A percentile compares a stretch with the other conserved stretches of the same genome.
These are phyloP conservation scores for Prunus armeniaca DNA, from an alignment of 306 rosid genomes.

Conservation along the genomic window DNA sequence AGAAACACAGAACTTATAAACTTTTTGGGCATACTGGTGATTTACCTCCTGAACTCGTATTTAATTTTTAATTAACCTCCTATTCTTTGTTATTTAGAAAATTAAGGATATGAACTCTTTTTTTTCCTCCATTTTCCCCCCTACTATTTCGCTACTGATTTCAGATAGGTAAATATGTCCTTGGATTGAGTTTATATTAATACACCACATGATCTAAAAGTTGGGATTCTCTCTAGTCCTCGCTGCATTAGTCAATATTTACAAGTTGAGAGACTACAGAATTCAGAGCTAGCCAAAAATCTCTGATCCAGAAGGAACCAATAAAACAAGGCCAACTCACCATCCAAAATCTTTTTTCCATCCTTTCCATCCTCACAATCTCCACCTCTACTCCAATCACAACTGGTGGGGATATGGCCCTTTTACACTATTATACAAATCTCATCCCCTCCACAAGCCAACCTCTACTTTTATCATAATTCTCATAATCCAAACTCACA, in stretches of 20 bases:
- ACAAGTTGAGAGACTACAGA: background rate
- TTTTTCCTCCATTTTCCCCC: too few relatives aligned
- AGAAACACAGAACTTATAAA: too few relatives aligned
- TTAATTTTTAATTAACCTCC: too few relatives aligned
- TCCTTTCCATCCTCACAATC: conserved; percentile 39
- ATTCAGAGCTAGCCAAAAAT: conserved; percentile 22
- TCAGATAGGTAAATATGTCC: background rate
- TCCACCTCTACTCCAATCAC: background rate
- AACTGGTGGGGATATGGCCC: background rate
- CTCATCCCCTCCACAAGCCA: conserved; percentile 10
- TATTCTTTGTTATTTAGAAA: too few relatives aligned
- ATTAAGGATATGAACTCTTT: too few relatives aligned
- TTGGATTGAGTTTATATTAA: background rate
- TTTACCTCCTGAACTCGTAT: too few relatives aligned
- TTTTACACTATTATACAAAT: conserved; percentile 6
- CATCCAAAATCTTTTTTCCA: conserved; percentile 36
- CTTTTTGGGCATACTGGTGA: too few relatives aligned
- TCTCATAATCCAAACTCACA: background rate
- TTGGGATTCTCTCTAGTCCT: background rate
- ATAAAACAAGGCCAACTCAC: conserved; percentile 50
- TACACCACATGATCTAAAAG: background rate
- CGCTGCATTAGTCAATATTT: background rate
- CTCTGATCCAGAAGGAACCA: conserved; percentile 58
- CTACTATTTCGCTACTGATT: too few relatives aligned
- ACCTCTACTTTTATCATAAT: background rate